A percentile compares a stretch with the other conserved stretches of the same genome.
These are phyloP conservation scores for Exophiala sp. DNA, from an alignment of 2,329 filamentous ascomycete species.

Conservation along the genomic window DNA sequence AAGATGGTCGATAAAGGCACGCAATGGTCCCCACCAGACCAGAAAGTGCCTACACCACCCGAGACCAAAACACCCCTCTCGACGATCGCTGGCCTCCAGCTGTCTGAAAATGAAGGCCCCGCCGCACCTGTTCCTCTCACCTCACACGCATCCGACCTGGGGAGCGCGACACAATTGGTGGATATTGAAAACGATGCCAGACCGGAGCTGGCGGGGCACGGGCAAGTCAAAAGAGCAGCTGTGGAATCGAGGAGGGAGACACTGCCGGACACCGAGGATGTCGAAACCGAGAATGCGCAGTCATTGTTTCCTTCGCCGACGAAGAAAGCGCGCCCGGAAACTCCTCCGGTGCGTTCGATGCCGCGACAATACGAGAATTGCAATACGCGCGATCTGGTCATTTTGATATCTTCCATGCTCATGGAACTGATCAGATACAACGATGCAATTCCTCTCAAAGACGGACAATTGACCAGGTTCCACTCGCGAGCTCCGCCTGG, in stretches of 20 bases:
- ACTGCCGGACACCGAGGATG: constrained; percentile 1
- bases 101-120: constrained; percentile 17
- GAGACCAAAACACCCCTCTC: constrained; percentile 37
- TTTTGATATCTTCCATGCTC: constrained; percentile 90
- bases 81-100: constrained; percentile 21
- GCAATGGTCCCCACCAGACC: constrained; percentile 44
- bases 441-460: constrained; percentile 75
- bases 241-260: constrained; percentile 10
- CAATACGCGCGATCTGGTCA: constrained; percentile 75
- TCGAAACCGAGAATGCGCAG: constrained; percentile 1
- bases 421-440: constrained; percentile 92
- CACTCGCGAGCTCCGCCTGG: constrained; percentile 85
- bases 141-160: neutral
- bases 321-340: constrained; percentile 44
- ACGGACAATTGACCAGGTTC: constrained; percentile 84
- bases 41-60: constrained; percentile 3
- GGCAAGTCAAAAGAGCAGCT: constrained; percentile 18
- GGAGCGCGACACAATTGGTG: neutral
- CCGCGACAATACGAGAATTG: constrained; percentile 73
- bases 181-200: neutral
- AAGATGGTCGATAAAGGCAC: constrained; percentile 47
- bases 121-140: neutral
- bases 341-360: constrained; percentile 47
- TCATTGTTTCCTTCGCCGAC: constrained; percentile 13
- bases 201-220: constrained; percentile 1